Conservation (phyloP, 805 yeast genomes). For the Clavispora carvajalis region DNA sequence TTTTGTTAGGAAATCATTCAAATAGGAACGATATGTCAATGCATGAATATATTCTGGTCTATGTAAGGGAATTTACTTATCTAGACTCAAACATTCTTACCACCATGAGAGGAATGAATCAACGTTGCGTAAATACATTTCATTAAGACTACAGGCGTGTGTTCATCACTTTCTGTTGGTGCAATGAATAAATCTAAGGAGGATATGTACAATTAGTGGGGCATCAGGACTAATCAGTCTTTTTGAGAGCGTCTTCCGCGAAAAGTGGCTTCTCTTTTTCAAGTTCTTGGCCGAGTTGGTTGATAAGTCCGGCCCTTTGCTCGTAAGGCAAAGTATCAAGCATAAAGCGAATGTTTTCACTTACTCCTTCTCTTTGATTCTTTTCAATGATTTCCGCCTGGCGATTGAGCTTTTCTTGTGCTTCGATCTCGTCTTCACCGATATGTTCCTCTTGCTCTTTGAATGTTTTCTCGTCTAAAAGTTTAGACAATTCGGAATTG, state of each 20-base stretch:
- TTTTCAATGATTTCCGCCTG: constrained; percentile 22
- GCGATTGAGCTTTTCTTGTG: constrained; percentile 21
- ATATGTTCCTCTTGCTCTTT: constrained; percentile 16
- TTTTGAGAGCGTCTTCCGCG: constrained; percentile 3
- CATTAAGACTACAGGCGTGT: neutral
- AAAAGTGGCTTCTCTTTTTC: constrained; percentile 8
- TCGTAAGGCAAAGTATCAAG: constrained; percentile 36
- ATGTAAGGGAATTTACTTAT: neutral
- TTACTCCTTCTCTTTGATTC: constrained; percentile 11
- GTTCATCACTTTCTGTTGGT: too few relatives aligned
- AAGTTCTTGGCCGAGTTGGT: constrained; percentile 20
- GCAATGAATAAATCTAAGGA: constrained; percentile 1
- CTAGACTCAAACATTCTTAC: too few relatives aligned
- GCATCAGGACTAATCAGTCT: constrained; percentile 2
- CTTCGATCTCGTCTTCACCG: constrained; percentile 21
- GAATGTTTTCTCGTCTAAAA: constrained; percentile 32
- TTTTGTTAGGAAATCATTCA: neutral
- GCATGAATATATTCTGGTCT: neutral
- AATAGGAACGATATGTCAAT: neutral
- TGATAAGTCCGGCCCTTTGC: constrained; percentile 23
- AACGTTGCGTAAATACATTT: neutral
- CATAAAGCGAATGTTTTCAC: constrained; percentile 21
- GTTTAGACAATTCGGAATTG: constrained; percentile 35
- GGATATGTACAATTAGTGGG: constrained; percentile 8
- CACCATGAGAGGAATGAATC: too few relatives aligned